These are phyloP conservation scores for Aureobasidium sp. DNA, from an alignment of 2,329 filamentous ascomycete genomes.

Conservation along the genomic window DNA sequence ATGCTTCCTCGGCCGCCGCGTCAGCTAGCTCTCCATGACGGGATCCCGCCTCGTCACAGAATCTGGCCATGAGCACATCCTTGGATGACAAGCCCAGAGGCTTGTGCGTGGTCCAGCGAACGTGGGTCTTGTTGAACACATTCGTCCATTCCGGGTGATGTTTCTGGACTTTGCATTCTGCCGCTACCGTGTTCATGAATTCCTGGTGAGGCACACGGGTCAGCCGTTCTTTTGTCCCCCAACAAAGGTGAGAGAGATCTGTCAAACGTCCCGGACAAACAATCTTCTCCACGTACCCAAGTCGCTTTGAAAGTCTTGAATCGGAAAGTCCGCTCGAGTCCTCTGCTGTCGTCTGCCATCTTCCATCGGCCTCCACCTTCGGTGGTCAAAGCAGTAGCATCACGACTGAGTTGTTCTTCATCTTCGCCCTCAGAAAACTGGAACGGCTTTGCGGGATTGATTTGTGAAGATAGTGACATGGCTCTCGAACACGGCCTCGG, in stretches of 20 bases:
- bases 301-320: slow-evolving; percentile 35
- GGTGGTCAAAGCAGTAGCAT: slow-evolving; percentile 11
- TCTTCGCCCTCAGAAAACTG: slow-evolving; percentile 17
- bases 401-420: slow-evolving; percentile 23
- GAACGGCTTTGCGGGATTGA: background rate
- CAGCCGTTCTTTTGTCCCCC: no score
- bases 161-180: slow-evolving; percentile 59
- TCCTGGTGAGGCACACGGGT: slow-evolving; percentile 51
- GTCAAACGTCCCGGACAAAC: no score
- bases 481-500: background rate
- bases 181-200: slow-evolving; percentile 66
- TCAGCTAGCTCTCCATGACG: slow-evolving; percentile 23
- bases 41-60: slow-evolving; percentile 48
- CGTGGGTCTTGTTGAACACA: slow-evolving; percentile 63
- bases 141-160: slow-evolving; percentile 76
- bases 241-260: no score
- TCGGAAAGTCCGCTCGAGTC: slow-evolving; percentile 30
- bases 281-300: slow-evolving; percentile 27
- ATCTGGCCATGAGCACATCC: slow-evolving; percentile 55
- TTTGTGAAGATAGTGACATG: background rate
- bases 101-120: slow-evolving; percentile 67
- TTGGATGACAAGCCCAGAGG: slow-evolving; percentile 58
- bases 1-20: background rate
- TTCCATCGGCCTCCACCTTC: slow-evolving; percentile 25
- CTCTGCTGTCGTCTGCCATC: slow-evolving; percentile 28